Conservation (phyloP, 768 basidiomycete species). For the Ramaria sp. region DNA sequence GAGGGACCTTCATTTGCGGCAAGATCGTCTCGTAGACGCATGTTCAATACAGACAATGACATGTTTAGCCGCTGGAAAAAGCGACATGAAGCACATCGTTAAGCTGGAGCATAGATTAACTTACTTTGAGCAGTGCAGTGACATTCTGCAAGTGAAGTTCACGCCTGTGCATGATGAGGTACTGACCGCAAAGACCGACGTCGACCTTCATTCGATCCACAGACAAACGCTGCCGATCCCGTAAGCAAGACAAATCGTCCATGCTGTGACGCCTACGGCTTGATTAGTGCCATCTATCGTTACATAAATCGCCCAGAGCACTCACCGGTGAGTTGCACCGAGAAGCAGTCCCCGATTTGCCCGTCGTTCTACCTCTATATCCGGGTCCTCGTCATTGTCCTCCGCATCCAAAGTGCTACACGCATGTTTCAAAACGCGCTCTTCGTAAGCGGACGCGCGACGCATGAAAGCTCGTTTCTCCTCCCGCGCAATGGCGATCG, state of each 20-base stretch:
- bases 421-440: background rate
- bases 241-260: constrained; percentile 46
- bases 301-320: constrained; percentile 4
- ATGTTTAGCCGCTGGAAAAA: background rate
- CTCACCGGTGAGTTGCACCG: constrained; percentile 18
- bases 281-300: too few species aligned
- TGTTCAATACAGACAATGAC: constrained; percentile 43
- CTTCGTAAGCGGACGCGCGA: constrained; percentile 1
- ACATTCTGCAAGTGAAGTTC: constrained; percentile 60
- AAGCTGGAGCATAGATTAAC: constrained; percentile 10
- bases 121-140: constrained; percentile 44
- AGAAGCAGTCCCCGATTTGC: background rate
- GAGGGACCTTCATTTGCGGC: constrained; percentile 39
- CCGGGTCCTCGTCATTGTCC: constrained; percentile 8
- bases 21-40: constrained; percentile 48
- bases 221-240: constrained; percentile 35
- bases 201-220: constrained; percentile 65
- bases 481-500: background rate
- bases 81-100: background rate
- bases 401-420: background rate
- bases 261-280: constrained; percentile 48
- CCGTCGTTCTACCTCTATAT: constrained; percentile 1
- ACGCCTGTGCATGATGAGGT: constrained; percentile 57
- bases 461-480: constrained; percentile 11
- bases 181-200: constrained; percentile 66